phyloP scores from a whole-genome alignment of 169 alveolate genomes.

The Plasmodium ovale region DNA sequence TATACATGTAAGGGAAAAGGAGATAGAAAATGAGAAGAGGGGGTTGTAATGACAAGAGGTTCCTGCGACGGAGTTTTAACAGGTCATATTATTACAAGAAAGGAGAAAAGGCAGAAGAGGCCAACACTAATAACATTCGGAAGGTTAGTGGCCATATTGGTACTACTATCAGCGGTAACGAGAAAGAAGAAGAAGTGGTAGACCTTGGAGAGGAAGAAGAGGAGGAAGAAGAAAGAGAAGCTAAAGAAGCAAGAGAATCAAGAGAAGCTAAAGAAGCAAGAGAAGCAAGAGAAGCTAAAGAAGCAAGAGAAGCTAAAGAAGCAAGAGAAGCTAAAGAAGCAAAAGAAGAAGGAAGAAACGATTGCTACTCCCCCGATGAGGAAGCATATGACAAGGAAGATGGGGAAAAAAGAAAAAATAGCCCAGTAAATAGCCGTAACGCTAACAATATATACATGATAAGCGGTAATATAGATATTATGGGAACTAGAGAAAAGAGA shows the following conservation, averaged over 20 bases:
- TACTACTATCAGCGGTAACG: slow-evolving; percentile 1
- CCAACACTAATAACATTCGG: neutral
- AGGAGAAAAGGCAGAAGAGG: slow-evolving; percentile 32
- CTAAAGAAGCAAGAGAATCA: neutral
- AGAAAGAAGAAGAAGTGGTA: slow-evolving; percentile 13
- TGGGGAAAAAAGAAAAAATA: slow-evolving; percentile 13
- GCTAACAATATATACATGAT: too few relatives aligned
- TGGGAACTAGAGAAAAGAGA: slow-evolving; percentile 19
- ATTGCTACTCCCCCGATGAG: too few relatives aligned
- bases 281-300: neutral
- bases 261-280: too few relatives aligned
- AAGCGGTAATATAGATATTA: neutral
- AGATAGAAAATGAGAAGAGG: slow-evolving; percentile 40
- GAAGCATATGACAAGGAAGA: slow-evolving; percentile 22
- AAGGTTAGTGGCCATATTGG: slow-evolving; percentile 12
- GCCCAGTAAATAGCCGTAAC: too few relatives aligned
- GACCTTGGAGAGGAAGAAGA: slow-evolving; percentile 13
- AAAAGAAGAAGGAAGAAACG: neutral
- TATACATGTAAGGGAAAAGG: neutral
- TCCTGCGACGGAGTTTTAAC: slow-evolving; percentile 21
- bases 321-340: neutral
- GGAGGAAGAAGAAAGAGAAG: neutral
- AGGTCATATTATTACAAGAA: slow-evolving; percentile 51
- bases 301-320: too few relatives aligned
- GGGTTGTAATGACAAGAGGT: slow-evolving; percentile 33